Evolutionary conservation across 768 basidiomycete species (phyloP).

Genomic region (Kwoniella bestiolae): DNA sequence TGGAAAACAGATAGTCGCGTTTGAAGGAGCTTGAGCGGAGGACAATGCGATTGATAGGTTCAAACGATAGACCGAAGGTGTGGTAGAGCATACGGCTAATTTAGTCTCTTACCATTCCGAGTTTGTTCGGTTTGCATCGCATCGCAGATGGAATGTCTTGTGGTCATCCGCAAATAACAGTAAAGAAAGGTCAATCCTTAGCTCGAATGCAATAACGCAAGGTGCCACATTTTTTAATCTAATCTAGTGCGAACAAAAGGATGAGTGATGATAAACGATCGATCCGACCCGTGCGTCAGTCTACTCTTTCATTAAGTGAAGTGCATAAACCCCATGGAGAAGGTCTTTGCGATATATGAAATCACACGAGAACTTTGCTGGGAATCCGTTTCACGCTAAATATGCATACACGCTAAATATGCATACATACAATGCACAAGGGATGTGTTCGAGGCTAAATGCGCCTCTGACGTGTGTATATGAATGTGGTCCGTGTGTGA

Average conservation of each 20-base stretch:
- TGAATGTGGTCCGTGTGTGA: not conserved
- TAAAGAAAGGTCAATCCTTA: not conserved
- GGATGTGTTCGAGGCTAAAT: not conserved
- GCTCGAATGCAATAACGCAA: conserved; percentile 7
- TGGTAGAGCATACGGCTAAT: not conserved
- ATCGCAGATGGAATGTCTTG: not conserved
- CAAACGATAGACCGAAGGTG: conserved; percentile 9
- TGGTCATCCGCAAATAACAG: not conserved
- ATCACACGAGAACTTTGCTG: too few species aligned
- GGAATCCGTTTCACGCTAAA: conserved; percentile 7
- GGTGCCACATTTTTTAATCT: conserved; percentile 1
- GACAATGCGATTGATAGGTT: conserved; percentile 3
- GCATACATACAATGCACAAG: not conserved
- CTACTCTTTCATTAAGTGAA: not conserved
- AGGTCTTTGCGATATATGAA: too few species aligned
- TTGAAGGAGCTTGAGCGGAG: conserved; percentile 8
- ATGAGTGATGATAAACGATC: not conserved
- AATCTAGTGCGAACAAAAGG: not conserved
- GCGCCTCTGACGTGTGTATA: conserved; percentile 1
- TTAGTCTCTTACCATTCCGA: not conserved
- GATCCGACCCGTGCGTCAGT: conserved; percentile 2
- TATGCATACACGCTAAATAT: not conserved
- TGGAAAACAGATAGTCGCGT: not conserved
- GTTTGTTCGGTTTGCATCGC: not conserved
- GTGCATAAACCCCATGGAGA: not conserved